A percentile compares a stretch with the other conserved stretches of the same genome.
These are phyloP conservation scores for Scopulariopsis brevicaulis DNA, from an alignment of 2,329 filamentous ascomycete species.

Conservation along the genomic window DNA sequence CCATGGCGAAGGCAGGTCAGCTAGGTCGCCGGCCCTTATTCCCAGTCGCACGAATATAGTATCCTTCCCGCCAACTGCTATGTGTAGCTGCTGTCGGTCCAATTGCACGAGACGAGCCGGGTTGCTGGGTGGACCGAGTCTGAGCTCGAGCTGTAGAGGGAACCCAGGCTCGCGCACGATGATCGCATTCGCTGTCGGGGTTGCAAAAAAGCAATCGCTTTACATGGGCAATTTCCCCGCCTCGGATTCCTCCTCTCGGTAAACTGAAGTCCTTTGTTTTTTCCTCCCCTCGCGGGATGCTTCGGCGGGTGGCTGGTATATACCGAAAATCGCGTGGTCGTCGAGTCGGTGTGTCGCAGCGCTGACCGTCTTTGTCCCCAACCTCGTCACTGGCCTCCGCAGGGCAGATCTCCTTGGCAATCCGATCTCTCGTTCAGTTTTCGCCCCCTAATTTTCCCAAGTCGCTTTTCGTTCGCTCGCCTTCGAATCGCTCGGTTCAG, in stretches of 20 bases:
- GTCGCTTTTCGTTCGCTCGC: neutral
- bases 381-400: neutral
- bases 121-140: neutral
- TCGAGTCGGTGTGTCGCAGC: neutral
- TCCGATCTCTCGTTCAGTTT: neutral
- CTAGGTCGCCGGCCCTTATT: neutral
- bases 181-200: neutral
- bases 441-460: too few relatives aligned
- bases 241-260: neutral
- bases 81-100: neutral
- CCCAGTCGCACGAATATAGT: neutral
- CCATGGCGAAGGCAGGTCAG: conserved; percentile 25
- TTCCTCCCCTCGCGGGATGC: neutral
- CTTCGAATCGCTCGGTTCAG: neutral
- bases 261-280: neutral
- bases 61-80: neutral
- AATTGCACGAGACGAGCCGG: neutral
- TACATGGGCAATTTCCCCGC: neutral
- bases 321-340: neutral
- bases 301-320: neutral
- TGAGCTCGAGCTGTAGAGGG: neutral
- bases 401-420: neutral
- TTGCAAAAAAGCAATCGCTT: neutral
- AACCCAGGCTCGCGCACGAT: neutral
- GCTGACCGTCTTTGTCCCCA: neutral